These are phyloP conservation scores for Phytophthora meadii DNA, from an alignment of 352 stramenopile genomes.

Conservation along the genomic window DNA sequence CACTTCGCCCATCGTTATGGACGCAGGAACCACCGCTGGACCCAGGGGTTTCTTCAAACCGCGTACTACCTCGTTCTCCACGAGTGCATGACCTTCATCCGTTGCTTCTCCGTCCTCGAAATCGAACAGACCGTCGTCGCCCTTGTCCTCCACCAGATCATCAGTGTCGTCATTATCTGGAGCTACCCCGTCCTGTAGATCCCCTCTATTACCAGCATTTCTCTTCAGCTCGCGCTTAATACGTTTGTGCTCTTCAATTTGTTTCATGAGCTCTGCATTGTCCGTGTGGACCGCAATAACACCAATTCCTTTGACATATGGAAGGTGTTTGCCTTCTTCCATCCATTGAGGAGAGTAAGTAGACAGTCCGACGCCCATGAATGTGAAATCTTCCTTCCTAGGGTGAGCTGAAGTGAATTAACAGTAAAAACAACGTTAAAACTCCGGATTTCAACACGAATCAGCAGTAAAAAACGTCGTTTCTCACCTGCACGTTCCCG, in stretches of 20 bases:
- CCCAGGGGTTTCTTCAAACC: slow-evolving; percentile 48
- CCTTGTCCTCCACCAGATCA: slow-evolving; percentile 34
- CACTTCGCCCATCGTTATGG: slow-evolving; percentile 52
- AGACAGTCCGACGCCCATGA: slow-evolving; percentile 66
- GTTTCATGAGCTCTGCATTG: slow-evolving; percentile 60
- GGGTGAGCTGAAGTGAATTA: slow-evolving; percentile 36
- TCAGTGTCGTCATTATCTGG: slow-evolving; percentile 30
- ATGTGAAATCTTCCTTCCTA: slow-evolving; percentile 62
- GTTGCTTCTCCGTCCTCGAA: slow-evolving; percentile 42
- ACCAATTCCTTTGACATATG: slow-evolving; percentile 56
- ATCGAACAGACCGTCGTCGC: slow-evolving; percentile 52
- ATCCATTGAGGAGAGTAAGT: slow-evolving; percentile 71
- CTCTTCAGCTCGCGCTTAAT: slow-evolving; percentile 61
- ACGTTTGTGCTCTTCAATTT: slow-evolving; percentile 72
- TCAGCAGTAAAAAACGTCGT: not conserved
- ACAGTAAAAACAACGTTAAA: slow-evolving; percentile 13
- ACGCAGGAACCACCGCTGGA: slow-evolving; percentile 52
- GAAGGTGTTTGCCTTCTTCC: slow-evolving; percentile 61
- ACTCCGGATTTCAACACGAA: slow-evolving; percentile 6
- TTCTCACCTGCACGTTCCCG: slow-evolving; percentile 51
- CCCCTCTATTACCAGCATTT: slow-evolving; percentile 33
- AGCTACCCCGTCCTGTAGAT: slow-evolving; percentile 46
- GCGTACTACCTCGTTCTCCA: slow-evolving; percentile 58
- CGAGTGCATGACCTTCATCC: slow-evolving; percentile 47
- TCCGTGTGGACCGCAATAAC: slow-evolving; percentile 60